phyloP scores from a whole-genome alignment of 2,329 filamentous ascomycete genomes.

The Microdochium nivale region DNA sequence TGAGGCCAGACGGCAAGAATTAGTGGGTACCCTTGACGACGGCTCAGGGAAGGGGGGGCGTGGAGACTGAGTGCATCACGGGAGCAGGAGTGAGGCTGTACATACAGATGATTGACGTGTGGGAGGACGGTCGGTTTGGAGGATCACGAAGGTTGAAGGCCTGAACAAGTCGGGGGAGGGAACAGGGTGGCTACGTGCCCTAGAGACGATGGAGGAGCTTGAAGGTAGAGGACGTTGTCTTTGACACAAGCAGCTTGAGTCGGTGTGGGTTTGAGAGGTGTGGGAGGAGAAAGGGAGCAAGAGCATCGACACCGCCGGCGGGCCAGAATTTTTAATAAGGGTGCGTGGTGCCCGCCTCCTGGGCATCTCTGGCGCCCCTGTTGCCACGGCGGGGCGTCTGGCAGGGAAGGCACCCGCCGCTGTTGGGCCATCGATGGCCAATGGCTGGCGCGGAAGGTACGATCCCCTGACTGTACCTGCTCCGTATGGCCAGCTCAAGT shows the following conservation, averaged over 20 bases:
- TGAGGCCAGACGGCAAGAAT: background rate
- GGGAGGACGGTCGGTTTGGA: constrained; percentile 17
- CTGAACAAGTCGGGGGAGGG: constrained; percentile 62
- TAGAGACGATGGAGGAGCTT: constrained; percentile 49
- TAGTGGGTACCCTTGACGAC: background rate
- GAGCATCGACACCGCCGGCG: constrained; percentile 17
- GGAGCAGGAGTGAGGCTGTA: background rate
- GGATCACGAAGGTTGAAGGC: constrained; percentile 47
- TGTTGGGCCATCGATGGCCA: background rate
- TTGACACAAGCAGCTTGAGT: constrained; percentile 26
- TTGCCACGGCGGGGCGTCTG: background rate
- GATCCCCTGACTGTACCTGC: background rate
- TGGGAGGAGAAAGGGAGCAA: constrained; percentile 20
- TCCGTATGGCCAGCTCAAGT: background rate
- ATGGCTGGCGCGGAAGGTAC: background rate
- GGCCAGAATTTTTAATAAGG: constrained; percentile 24
- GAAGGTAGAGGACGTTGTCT: constrained; percentile 20
- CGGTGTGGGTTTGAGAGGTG: constrained; percentile 31
- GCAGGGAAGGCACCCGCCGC: background rate
- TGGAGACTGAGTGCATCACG: background rate
- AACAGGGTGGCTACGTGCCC: constrained; percentile 86
- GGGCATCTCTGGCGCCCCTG: background rate
- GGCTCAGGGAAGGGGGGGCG: background rate
- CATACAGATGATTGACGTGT: constrained; percentile 15
- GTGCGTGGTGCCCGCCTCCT: background rate